Conservation (phyloP, 2,329 filamentous ascomycete species). For the Claviceps sp. region DNA sequence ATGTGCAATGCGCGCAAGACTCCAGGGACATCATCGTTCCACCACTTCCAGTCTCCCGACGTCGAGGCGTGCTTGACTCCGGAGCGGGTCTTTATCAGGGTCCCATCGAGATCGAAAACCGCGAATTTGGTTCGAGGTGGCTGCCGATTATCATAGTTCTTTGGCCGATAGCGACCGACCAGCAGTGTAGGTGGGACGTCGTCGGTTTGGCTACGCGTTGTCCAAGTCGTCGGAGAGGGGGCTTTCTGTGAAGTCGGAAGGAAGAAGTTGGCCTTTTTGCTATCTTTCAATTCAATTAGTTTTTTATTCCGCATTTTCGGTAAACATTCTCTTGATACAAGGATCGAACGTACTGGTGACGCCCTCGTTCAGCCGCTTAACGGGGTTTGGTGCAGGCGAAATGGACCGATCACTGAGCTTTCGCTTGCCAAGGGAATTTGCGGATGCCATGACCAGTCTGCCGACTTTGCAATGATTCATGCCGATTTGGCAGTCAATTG, state of each 20-base stretch:
- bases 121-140: constrained; percentile 44
- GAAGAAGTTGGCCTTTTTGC: constrained; percentile 72
- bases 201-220: constrained; percentile 42
- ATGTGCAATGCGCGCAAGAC: constrained; percentile 52
- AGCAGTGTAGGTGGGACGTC: constrained; percentile 48
- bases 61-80: constrained; percentile 65
- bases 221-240: constrained; percentile 62
- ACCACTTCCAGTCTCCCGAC: constrained; percentile 87
- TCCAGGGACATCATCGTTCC: constrained; percentile 57
- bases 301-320: constrained; percentile 35
- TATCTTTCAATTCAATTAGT: constrained; percentile 31
- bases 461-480: neutral
- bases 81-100: constrained; percentile 66
- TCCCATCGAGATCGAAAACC: constrained; percentile 73
- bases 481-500: neutral
- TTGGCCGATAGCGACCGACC: constrained; percentile 55
- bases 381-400: constrained; percentile 32
- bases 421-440: constrained; percentile 17
- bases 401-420: constrained; percentile 28
- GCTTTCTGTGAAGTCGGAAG: constrained; percentile 75
- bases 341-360: neutral
- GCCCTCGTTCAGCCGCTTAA: constrained; percentile 26
- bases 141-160: constrained; percentile 17
- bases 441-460: constrained; percentile 13
- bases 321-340: neutral